Percentiles rank a stretch among this genome's conserved stretches.
Evolutionary conservation across 2,329 filamentous ascomycete genomes (phyloP).

Genomic region (Aotearoamyces nothofagi): DNA sequence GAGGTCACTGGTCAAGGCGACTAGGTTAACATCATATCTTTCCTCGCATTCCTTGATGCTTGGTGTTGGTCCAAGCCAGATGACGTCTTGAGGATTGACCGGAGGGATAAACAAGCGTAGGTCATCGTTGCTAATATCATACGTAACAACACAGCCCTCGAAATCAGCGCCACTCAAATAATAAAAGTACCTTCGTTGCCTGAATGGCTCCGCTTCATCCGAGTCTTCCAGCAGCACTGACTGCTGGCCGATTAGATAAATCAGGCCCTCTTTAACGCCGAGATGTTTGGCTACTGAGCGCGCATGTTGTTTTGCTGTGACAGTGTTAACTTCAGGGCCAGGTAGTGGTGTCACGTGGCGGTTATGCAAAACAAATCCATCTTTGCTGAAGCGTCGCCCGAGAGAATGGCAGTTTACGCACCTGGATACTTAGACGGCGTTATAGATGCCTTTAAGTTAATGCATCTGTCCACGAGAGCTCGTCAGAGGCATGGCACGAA

Average conservation of each 20-base stretch:
- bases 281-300: slow-evolving; percentile 27
- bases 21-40: slow-evolving; percentile 55
- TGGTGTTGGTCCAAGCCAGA: slow-evolving; percentile 50
- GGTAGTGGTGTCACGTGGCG: neutral
- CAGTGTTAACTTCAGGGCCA: slow-evolving; percentile 1
- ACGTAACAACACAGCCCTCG: slow-evolving; percentile 37
- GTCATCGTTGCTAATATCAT: slow-evolving; percentile 40
- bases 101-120: slow-evolving; percentile 63
- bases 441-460: neutral
- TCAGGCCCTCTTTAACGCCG: slow-evolving; percentile 28
- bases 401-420: neutral
- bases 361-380: neutral
- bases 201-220: slow-evolving; percentile 27
- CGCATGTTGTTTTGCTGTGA: slow-evolving; percentile 32
- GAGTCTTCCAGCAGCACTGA: slow-evolving; percentile 38
- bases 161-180: slow-evolving; percentile 59
- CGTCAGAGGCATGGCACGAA: neutral
- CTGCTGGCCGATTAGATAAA: slow-evolving; percentile 38
- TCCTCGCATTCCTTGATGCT: slow-evolving; percentile 43
- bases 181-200: slow-evolving; percentile 86
- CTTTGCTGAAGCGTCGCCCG: neutral
- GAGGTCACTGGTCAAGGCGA: slow-evolving; percentile 38
- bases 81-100: slow-evolving; percentile 36
- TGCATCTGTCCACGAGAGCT: no score
- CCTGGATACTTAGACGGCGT: slow-evolving; percentile 5